phyloP scores from a whole-genome alignment of 495 filamentous ascomycete genomes.

The Penicillium cosmopolitanum region DNA sequence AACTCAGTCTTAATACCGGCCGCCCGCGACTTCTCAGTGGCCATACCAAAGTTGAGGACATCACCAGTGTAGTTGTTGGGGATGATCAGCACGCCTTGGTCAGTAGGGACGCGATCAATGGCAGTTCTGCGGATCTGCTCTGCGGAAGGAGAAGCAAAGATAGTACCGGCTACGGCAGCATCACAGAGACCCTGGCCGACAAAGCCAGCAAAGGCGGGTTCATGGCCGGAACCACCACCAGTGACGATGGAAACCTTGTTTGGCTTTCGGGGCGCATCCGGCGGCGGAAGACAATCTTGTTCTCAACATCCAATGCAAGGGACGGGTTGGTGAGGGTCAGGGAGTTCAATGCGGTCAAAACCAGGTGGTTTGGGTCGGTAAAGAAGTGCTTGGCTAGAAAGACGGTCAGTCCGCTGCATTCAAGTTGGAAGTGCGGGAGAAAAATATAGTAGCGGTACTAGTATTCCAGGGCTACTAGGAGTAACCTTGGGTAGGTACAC shows the following conservation, averaged over 20 bases:
- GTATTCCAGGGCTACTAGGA: too few species aligned
- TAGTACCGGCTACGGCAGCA: constrained; percentile 86
- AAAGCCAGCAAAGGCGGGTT: constrained; percentile 82
- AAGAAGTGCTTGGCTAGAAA: constrained; percentile 83
- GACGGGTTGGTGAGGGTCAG: constrained; percentile 85
- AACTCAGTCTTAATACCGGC: constrained; percentile 82
- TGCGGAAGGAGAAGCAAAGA: constrained; percentile 87
- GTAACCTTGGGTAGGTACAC: too few species aligned
- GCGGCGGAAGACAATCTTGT: constrained; percentile 89
- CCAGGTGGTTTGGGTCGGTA: constrained; percentile 79
- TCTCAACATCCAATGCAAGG: constrained; percentile 72
- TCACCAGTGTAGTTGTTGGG: constrained; percentile 75
- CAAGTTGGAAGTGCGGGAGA: too few species aligned
- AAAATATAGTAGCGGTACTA: too few species aligned
- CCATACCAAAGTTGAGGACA: constrained; percentile 94
- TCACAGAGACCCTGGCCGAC: constrained; percentile 77
- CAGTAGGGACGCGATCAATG: constrained; percentile 67
- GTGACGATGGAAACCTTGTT: constrained; percentile 79
- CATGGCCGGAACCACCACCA: constrained; percentile 91
- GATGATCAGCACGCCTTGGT: constrained; percentile 73
- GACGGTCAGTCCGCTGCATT: constrained; percentile 3
- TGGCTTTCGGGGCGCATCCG: constrained; percentile 47
- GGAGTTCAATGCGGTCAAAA: constrained; percentile 75
- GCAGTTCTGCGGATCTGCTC: constrained; percentile 84
- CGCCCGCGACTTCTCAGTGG: constrained; percentile 87